Conservation (phyloP, 2,329 filamentous ascomycete genomes). For the Aspergillus thermomutatus region DNA sequence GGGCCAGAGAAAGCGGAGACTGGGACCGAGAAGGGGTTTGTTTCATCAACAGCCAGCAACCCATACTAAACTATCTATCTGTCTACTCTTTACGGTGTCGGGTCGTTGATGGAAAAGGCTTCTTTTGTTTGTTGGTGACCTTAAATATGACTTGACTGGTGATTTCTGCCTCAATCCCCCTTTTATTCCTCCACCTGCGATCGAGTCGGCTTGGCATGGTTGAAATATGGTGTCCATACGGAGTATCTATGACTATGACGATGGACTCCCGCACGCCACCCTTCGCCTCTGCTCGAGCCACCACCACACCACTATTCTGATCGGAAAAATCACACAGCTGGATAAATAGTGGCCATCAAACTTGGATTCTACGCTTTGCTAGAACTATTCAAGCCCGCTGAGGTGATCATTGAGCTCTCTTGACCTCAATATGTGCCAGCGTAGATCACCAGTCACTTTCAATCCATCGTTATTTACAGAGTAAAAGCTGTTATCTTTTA, state of each 20-base stretch:
- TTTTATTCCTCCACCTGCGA: background rate
- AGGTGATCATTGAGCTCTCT: background rate
- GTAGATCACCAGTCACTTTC: background rate
- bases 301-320: background rate
- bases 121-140: background rate
- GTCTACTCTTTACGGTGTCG: background rate
- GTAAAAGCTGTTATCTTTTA: too few relatives aligned
- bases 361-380: background rate
- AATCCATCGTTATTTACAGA: background rate
- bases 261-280: background rate
- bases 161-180: background rate
- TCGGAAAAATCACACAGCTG: background rate
- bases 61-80: background rate
- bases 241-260: background rate
- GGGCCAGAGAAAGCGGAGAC: background rate
- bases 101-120: background rate
- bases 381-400: background rate
- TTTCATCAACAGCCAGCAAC: background rate
- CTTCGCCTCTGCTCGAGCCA: background rate
- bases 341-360: background rate
- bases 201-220: background rate
- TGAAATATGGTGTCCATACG: too few relatives aligned
- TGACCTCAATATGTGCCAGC: background rate
- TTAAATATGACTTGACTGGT: background rate
- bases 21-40: background rate